Base-by-base conservation (phyloP, 106 monocot species). In the Iris macrosiphon region DNA sequence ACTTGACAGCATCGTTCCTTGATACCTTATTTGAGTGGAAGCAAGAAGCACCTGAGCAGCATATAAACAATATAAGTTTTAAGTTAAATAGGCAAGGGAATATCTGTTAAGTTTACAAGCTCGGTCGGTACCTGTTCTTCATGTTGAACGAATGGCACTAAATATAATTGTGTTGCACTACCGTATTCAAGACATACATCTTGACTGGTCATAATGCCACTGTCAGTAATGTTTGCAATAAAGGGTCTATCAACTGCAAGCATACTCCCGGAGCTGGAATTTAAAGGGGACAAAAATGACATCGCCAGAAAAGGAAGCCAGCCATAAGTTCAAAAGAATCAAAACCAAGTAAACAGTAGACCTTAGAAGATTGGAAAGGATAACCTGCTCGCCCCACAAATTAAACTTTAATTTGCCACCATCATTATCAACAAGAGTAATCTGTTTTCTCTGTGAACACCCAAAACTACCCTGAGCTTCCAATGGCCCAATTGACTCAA, bases 181-280 rank as follows among this genome's bases (percentile, higher is more conserved):
- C 96, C 96, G 78, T 86, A 96, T 66, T 96, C 96, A 60, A 96
- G 77, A 68, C 86, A 86, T 42, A 86, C 35, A 54, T 75, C 78
- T 60, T 75, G 74, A 72, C 65, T 56, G 20, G 38, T 49, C 35
- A 57, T 60, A 37, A 57, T 39, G 38, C 59, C 62, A 61, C 51
- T 63, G 34, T 69, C 66, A 41, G 50, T 52, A 65, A 59, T 14
- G 57, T 62, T 68, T 53, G 78, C 51, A 57, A 90, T 70, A 40
- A 79, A 96, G 51, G 96, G 96, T 61, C 63, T 75, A 43, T 90
- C 83, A 62, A 96, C 41, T 72, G 89, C 96, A 77, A 96, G 82
- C 82, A 90, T 96, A 72, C 90, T 86, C 66, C 96, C 96, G 42
- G 78, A 65, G 71, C 96, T 96, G 77, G 59, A 24, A 49, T 43